These are phyloP conservation scores for Sporothrix inflata DNA, from an alignment of 2,329 filamentous ascomycete species.

Conservation along the genomic window DNA sequence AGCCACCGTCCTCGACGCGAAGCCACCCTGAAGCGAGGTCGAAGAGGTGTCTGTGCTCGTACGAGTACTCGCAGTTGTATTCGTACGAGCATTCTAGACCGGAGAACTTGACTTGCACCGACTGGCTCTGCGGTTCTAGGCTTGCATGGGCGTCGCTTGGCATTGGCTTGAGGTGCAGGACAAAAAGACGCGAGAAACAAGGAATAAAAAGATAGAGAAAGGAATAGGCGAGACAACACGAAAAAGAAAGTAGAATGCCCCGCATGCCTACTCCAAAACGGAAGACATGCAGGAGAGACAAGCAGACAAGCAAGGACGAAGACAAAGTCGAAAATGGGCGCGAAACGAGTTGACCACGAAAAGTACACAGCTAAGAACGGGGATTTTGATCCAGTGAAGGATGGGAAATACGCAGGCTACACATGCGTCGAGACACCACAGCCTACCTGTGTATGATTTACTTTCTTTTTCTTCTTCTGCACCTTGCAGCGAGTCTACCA, in stretches of 20 bases:
- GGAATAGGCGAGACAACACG: neutral
- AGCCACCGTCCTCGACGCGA: neutral
- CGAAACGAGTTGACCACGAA: no score
- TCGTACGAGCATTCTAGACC: no score
- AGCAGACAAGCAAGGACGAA: neutral
- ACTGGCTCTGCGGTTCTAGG: neutral
- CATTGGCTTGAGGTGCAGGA: neutral
- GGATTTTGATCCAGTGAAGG: neutral
- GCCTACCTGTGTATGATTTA: neutral
- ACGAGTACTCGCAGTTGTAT: neutral
- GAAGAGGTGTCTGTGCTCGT: neutral
- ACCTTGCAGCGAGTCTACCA: neutral
- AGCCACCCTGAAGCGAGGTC: constrained; percentile 9
- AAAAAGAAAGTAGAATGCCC: constrained; percentile 2
- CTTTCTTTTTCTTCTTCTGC: neutral
- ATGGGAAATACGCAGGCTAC: constrained; percentile 16
- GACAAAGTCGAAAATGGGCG: neutral
- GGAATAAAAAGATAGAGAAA: neutral
- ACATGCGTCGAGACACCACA: neutral
- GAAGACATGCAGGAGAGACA: neutral
- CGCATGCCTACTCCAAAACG: neutral
- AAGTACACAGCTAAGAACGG: neutral
- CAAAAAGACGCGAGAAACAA: neutral
- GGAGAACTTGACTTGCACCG: no score
- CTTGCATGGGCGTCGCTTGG: neutral